Evolutionary conservation across 2,329 filamentous ascomycete genomes (phyloP), one percentile per base, ranked within the genome.

Genomic region (Neofusicoccum kwambonambiense): DNA sequence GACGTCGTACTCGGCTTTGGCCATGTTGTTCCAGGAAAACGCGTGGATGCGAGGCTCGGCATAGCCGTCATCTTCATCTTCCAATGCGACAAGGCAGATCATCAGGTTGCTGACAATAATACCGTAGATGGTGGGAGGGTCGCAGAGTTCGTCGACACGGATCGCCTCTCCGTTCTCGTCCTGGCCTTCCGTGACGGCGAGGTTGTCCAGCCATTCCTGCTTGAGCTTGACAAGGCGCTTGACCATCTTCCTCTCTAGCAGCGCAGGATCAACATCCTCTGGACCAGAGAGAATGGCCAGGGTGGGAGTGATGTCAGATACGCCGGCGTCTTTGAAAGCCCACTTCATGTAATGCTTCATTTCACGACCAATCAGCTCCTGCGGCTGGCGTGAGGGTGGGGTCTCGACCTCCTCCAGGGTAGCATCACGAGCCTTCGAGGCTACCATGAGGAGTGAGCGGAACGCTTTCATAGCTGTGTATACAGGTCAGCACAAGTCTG

Each of bases 21-120:
- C 78, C 64, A 86, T 81, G 70, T 88, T 82, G 68, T 87, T 84
- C 61, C 82, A 80, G 4, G 79, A 81, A 57, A 87, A 80, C 11
- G 78, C 78, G 11, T 77, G 73, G 7, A 81, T 57, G 68, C 66
- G 62, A 11, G 70, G 68, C 51, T 72, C 42, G 6, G 67, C 2
- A 69, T 68, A 2, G 79, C 76, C 17, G 80, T 73, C 1, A 58
- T 83, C 77, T 41, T 76, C n/a, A 80, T 73, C 1, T 61, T 84
- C 77, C 42, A 82, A 82, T 6, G 83, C 84, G 58, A 86, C 78
- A 17, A 87, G 76, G 4, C 80, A 81, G 68, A 87, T 76, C 12
- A 86, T 76, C 0, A 82, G 81, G 34, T 83, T 81, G 19, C 79
- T 83, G 6, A 85, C 77, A n/a, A 87, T 74, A 50, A 87, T 77